A percentile compares a stretch with the other conserved stretches of the same genome.
Evolutionary conservation across 2,329 filamentous ascomycete species (phyloP).

Genomic region (Scolecobasidium constrictum): DNA sequence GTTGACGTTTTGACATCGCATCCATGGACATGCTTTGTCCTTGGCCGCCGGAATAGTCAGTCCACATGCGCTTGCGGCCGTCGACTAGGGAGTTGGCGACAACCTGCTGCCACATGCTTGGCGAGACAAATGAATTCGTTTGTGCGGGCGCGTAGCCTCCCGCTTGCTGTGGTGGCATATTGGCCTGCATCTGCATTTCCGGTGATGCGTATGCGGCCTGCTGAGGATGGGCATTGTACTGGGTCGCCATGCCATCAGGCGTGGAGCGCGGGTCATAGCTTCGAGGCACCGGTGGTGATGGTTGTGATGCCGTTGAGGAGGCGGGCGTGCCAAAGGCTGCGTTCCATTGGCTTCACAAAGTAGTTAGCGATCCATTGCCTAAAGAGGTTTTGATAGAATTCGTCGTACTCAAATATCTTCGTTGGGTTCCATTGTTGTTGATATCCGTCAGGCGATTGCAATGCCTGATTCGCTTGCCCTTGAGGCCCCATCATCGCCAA

Average conservation of each 20-base stretch:
- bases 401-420: slow-evolving; percentile 77
- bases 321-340: slow-evolving; percentile 73
- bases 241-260: neutral
- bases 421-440: slow-evolving; percentile 74
- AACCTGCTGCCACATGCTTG: slow-evolving; percentile 40
- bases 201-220: slow-evolving; percentile 2
- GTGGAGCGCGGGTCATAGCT: slow-evolving; percentile 24
- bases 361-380: too few species aligned
- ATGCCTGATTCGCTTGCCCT: slow-evolving; percentile 35
- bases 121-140: slow-evolving; percentile 28
- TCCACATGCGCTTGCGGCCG: slow-evolving; percentile 33
- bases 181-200: slow-evolving; percentile 3
- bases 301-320: slow-evolving; percentile 29
- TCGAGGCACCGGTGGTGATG: slow-evolving; percentile 32
- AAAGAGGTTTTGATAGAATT: too few species aligned
- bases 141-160: slow-evolving; percentile 1
- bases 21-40: neutral
- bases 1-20: slow-evolving; percentile 7
- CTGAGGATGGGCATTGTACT: slow-evolving; percentile 2
- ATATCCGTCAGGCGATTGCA: slow-evolving; percentile 45
- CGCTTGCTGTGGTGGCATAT: neutral
- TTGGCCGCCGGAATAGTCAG: slow-evolving; percentile 17
- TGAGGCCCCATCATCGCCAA: slow-evolving; percentile 58
- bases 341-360: slow-evolving; percentile 69
- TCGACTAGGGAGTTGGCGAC: slow-evolving; percentile 31